Evolutionary conservation across 2,329 filamentous ascomycete species (phyloP).

Genomic region (Aspergillus udagawae): DNA sequence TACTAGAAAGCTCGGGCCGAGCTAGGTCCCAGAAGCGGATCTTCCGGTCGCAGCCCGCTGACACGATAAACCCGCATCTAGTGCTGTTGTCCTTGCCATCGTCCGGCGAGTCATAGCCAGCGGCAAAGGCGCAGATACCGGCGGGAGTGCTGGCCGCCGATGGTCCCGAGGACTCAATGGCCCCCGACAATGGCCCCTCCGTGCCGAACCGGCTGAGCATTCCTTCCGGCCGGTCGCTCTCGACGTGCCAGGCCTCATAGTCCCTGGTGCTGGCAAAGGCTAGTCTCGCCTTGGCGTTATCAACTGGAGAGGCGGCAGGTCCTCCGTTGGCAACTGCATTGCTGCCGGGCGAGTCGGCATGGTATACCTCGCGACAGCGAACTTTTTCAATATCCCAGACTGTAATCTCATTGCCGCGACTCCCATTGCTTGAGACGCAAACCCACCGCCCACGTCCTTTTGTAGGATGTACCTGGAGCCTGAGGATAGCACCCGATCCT

Average conservation of each 20-base stretch:
- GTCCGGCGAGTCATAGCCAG: conserved; percentile 66
- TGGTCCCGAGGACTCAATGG: conserved; percentile 50
- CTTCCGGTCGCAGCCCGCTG: conserved; percentile 83
- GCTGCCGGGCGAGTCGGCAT: conserved; percentile 45
- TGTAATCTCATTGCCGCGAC: conserved; percentile 75
- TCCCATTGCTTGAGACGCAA: conserved; percentile 83
- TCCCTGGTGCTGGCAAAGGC: conserved; percentile 44
- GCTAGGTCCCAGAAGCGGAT: conserved; percentile 90
- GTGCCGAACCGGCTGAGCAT: conserved; percentile 82
- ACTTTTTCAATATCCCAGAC: conserved; percentile 94
- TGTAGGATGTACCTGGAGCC: conserved; percentile 72
- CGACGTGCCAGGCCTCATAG: conserved; percentile 83
- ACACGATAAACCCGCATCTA: conserved; percentile 78
- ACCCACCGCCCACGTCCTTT: conserved; percentile 79
- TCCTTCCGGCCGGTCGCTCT: conserved; percentile 81
- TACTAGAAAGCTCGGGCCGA: conserved; percentile 69
- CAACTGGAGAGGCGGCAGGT: conserved; percentile 48
- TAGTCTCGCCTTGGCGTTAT: conserved; percentile 12
- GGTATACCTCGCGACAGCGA: conserved; percentile 83
- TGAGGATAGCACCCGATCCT: conserved; percentile 73
- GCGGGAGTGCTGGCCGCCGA: conserved; percentile 14
- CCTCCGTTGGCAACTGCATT: conserved; percentile 35
- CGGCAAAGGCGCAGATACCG: conserved; percentile 70
- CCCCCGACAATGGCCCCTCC: conserved; percentile 36
- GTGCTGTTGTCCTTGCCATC: conserved; percentile 54